Percentiles rank a stretch among this genome's conserved stretches.
phyloP scores from a whole-genome alignment of 2,329 filamentous ascomycete species.

The Colletotrichum cordylinicola region DNA sequence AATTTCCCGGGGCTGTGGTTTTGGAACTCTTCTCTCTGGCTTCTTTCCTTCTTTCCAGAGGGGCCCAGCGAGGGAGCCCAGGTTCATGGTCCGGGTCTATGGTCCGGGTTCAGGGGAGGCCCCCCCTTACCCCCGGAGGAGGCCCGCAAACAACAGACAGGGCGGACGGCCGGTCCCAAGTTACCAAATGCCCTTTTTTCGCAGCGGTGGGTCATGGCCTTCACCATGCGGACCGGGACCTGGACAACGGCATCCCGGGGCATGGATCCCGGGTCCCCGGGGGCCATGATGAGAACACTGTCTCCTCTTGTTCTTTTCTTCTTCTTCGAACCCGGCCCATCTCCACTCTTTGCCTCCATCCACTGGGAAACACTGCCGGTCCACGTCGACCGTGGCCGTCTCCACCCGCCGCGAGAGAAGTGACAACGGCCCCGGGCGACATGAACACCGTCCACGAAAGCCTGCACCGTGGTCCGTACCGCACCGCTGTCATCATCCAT shows the following conservation, averaged over 20 bases:
- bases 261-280: constrained; percentile 11
- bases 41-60: background rate
- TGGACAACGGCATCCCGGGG: constrained; percentile 1
- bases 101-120: background rate
- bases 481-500: background rate
- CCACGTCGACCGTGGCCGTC: background rate
- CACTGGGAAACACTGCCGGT: constrained; percentile 19
- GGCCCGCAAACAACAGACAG: background rate
- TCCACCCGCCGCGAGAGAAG: background rate
- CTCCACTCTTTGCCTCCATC: background rate
- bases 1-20: constrained; percentile 22
- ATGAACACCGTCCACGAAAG: background rate
- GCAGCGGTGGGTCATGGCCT: background rate
- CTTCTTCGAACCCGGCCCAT: background rate
- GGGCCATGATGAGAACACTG: background rate
- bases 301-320: background rate
- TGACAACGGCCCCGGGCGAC: background rate
- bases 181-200: background rate
- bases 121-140: background rate
- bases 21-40: constrained; percentile 6
- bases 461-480: background rate
- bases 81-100: background rate
- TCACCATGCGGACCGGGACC: background rate
- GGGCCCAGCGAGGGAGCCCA: background rate
- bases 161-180: background rate